phyloP scores from a whole-genome alignment of 495 filamentous ascomycete species.

The Symbiotaphrina buchneri region DNA sequence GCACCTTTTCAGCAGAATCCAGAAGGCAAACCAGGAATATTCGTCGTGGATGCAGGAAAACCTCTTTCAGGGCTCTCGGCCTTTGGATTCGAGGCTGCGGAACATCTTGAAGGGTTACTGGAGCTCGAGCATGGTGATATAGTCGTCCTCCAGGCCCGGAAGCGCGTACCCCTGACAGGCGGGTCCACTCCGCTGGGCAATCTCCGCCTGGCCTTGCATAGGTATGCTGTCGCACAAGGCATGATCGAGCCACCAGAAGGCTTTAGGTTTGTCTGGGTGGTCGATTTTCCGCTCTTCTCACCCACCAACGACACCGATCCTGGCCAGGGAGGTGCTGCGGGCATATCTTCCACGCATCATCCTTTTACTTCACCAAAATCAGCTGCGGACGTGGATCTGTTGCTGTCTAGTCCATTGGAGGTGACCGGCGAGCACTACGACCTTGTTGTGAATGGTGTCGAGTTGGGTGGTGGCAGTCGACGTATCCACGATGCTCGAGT shows the following conservation, averaged over 20 bases:
- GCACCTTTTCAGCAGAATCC: conserved; percentile 36
- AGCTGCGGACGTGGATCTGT: conserved; percentile 46
- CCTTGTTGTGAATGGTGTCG: conserved; percentile 84
- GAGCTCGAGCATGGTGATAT: conserved; percentile 46
- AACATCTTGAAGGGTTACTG: conserved; percentile 27
- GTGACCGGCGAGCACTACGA: conserved; percentile 78
- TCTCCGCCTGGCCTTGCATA: conserved; percentile 47
- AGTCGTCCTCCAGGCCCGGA: conserved; percentile 59
- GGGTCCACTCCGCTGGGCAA: conserved; percentile 65
- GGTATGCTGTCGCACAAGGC: conserved; percentile 32
- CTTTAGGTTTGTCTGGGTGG: conserved; percentile 64
- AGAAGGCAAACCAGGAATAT: conserved; percentile 51
- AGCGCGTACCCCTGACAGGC: conserved; percentile 30
- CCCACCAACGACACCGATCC: conserved; percentile 41
- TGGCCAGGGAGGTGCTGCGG: conserved; percentile 61
- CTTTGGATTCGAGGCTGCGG: conserved; percentile 53
- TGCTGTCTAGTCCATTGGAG: conserved; percentile 45
- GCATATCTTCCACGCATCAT: conserved; percentile 77
- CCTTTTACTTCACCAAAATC: conserved; percentile 82
- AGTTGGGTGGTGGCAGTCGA: conserved; percentile 78
- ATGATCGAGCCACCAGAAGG: conserved; percentile 27
- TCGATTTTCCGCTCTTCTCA: conserved; percentile 79
- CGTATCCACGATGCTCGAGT: conserved; percentile 76
- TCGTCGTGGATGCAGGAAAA: conserved; percentile 42
- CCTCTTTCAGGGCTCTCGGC: conserved; percentile 46